Evolutionary conservation across 345 rosid species (phyloP).

Genomic region (sweet orange (Citrus sinensis)): DVS_A1.0 CM039162.1:22884001-22884500

Average conservation of each 20-base stretch:
- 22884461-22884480: constrained; percentile 62
- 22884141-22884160: constrained; percentile 74
- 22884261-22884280: constrained; percentile 71
- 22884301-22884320: constrained; percentile 45
- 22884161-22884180: constrained; percentile 87
- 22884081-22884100: constrained; percentile 81
- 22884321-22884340: background rate
- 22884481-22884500: constrained; percentile 77
- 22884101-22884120: constrained; percentile 78
- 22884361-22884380: background rate
- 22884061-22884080: constrained; percentile 88
- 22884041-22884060: background rate
- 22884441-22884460: constrained; percentile 76
- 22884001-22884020: background rate
- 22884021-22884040: background rate
- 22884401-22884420: background rate
- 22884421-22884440: constrained; percentile 65
- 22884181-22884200: constrained; percentile 94
- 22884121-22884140: constrained; percentile 91
- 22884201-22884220: constrained; percentile 76
- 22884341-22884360: background rate
- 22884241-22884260: constrained; percentile 70
- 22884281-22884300: constrained; percentile 42
- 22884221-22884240: constrained; percentile 79
- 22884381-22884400: background rate